A percentile compares a stretch with the other conserved stretches of the same genome.
Evolutionary conservation across 108 stramenopile genomes (phyloP).

Genomic region (Pseudonitzschia multiseries): DNA sequence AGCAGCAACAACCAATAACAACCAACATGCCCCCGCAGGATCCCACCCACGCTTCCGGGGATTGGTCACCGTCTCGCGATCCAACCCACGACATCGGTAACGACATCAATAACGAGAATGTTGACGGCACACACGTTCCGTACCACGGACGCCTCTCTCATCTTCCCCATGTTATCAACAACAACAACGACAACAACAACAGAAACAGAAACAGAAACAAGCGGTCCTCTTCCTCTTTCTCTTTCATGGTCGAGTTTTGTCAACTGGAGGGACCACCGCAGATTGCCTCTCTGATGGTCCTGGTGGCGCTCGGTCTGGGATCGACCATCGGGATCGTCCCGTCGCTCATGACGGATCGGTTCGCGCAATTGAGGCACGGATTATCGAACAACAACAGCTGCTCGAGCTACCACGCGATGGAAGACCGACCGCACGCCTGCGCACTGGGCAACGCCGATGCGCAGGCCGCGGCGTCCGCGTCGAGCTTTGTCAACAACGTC

Average conservation of each 20-base stretch:
- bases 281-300: constrained; percentile 63
- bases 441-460: constrained; percentile 70
- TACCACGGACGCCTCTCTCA: neutral
- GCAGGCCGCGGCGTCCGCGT: constrained; percentile 58
- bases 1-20: neutral
- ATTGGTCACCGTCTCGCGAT: too few species aligned
- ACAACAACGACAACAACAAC: too few species aligned
- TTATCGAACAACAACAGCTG: constrained; percentile 32
- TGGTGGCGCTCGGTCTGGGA: constrained; percentile 72
- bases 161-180: too few species aligned
- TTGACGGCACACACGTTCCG: neutral
- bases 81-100: too few species aligned
- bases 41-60: neutral
- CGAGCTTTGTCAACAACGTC: constrained; percentile 56
- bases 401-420: neutral
- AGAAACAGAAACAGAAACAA: neutral
- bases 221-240: constrained; percentile 8
- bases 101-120: neutral
- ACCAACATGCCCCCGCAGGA: neutral
- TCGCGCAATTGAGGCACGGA: constrained; percentile 75
- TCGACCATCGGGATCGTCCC: constrained; percentile 78
- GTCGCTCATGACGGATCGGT: constrained; percentile 79
- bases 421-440: constrained; percentile 52
- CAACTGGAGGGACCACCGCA: constrained; percentile 65
- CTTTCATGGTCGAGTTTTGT: constrained; percentile 50